Conservation (phyloP, 2,329 filamentous ascomycete genomes). For the Madurella mycetomatis region DNA sequence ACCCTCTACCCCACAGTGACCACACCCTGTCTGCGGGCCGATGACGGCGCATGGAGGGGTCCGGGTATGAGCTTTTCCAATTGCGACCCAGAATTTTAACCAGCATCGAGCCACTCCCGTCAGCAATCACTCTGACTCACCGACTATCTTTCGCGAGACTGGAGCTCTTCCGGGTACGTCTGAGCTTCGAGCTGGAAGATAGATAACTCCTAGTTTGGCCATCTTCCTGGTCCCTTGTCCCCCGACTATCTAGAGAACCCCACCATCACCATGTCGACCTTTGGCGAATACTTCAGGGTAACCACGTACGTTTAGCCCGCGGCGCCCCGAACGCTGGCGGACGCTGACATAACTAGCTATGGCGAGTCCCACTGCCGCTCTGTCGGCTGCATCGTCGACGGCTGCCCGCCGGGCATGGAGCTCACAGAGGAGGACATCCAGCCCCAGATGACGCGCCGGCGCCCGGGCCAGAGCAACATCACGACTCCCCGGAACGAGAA, state of each 20-base stretch:
- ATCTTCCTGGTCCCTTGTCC: background rate
- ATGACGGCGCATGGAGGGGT: conserved; percentile 25
- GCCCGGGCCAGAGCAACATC: conserved; percentile 83
- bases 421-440: conserved; percentile 87
- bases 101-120: conserved; percentile 6
- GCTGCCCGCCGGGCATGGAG: conserved; percentile 80
- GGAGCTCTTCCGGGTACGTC: background rate
- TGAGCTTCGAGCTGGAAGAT: background rate
- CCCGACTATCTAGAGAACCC: background rate
- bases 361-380: conserved; percentile 72
- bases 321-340: background rate
- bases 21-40: conserved; percentile 15
- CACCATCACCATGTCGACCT: conserved; percentile 69
- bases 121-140: conserved; percentile 16
- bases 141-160: background rate
- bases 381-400: conserved; percentile 93
- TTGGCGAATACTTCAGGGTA: conserved; percentile 75
- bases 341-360: conserved; percentile 33
- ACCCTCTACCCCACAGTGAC: conserved; percentile 3
- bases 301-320: conserved; percentile 59
- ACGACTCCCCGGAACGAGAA: conserved; percentile 92
- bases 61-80: conserved; percentile 17
- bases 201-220: background rate
- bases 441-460: conserved; percentile 84
- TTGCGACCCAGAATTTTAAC: conserved; percentile 2